These are phyloP conservation scores for Diaporthe batatas DNA, from an alignment of 2,329 filamentous ascomycete species.

Conservation along the genomic window DNA sequence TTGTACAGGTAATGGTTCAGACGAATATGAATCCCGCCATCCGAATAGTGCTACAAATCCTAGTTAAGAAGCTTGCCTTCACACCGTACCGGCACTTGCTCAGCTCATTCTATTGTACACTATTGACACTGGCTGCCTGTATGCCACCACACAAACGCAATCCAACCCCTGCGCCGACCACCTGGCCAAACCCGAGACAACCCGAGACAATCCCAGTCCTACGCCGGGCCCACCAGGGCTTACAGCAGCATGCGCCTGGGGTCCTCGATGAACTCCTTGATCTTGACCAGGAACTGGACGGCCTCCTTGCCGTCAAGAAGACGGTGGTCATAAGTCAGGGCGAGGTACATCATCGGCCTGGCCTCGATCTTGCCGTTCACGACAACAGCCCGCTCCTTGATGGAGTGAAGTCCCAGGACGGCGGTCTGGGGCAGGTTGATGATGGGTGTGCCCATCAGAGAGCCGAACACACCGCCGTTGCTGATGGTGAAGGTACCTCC, in stretches of 20 bases:
- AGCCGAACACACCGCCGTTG: slow-evolving; percentile 97
- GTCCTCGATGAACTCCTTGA: slow-evolving; percentile 98
- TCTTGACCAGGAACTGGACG: slow-evolving; percentile 94
- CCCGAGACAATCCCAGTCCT: no score
- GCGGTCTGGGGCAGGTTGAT: slow-evolving; percentile 97
- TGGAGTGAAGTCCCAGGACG: slow-evolving; percentile 92
- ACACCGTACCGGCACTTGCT: background rate
- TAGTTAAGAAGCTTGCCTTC: background rate
- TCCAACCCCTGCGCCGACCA: slow-evolving; percentile 6
- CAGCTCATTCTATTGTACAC: slow-evolving; percentile 41
- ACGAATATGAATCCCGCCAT: background rate
- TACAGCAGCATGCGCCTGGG: slow-evolving; percentile 89
- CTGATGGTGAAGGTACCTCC: slow-evolving; percentile 98
- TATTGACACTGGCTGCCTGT: slow-evolving; percentile 38
- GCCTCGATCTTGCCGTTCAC: slow-evolving; percentile 96
- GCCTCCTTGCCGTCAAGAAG: slow-evolving; percentile 95
- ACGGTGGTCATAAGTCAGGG: slow-evolving; percentile 97
- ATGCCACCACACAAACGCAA: slow-evolving; percentile 34
- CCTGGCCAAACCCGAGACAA: no score
- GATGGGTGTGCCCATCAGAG: slow-evolving; percentile 96
- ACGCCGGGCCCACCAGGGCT: background rate
- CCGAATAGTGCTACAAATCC: background rate
- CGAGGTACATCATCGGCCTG: slow-evolving; percentile 99
- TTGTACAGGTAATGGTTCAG: background rate
- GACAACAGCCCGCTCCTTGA: slow-evolving; percentile 92